phyloP scores from a whole-genome alignment of 495 filamentous ascomycete genomes.

The Talaromyces adpressus region DNA sequence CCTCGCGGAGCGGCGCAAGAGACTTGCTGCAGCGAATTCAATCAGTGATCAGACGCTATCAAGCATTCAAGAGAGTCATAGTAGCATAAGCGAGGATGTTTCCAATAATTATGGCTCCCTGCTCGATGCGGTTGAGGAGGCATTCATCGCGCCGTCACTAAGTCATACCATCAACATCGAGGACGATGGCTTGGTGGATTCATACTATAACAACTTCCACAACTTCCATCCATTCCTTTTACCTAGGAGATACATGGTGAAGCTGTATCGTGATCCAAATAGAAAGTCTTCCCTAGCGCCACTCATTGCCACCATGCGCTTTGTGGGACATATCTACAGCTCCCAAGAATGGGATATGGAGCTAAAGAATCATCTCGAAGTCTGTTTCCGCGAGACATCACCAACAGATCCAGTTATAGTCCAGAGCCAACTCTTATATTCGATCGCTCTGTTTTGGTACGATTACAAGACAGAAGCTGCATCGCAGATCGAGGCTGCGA shows the following conservation, averaged over 20 bases:
- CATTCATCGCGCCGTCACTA: background rate
- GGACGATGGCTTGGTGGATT: constrained; percentile 18
- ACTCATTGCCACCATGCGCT: constrained; percentile 17
- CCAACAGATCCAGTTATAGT: constrained; percentile 33
- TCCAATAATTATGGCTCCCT: background rate
- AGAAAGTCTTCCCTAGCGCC: constrained; percentile 13
- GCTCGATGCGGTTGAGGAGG: background rate
- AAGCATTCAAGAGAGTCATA: background rate
- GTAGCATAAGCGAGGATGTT: background rate
- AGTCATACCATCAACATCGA: constrained; percentile 10
- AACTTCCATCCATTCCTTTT: constrained; percentile 19
- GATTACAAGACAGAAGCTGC: constrained; percentile 19
- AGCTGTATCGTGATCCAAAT: constrained; percentile 15
- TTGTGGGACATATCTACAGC: constrained; percentile 20
- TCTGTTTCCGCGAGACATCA: constrained; percentile 47
- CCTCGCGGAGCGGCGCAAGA: constrained; percentile 17
- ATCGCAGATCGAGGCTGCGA: constrained; percentile 16
- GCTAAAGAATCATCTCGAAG: constrained; percentile 16
- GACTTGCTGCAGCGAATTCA: constrained; percentile 2
- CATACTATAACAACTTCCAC: constrained; percentile 26
- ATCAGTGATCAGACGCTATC: background rate
- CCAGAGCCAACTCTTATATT: constrained; percentile 25
- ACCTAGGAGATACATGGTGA: constrained; percentile 14
- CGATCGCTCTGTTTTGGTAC: constrained; percentile 26
- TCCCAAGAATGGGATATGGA: constrained; percentile 15